phyloP scores from a whole-genome alignment of 2,329 filamentous ascomycete genomes.

The Sclerotiophoma versabilis region DNA sequence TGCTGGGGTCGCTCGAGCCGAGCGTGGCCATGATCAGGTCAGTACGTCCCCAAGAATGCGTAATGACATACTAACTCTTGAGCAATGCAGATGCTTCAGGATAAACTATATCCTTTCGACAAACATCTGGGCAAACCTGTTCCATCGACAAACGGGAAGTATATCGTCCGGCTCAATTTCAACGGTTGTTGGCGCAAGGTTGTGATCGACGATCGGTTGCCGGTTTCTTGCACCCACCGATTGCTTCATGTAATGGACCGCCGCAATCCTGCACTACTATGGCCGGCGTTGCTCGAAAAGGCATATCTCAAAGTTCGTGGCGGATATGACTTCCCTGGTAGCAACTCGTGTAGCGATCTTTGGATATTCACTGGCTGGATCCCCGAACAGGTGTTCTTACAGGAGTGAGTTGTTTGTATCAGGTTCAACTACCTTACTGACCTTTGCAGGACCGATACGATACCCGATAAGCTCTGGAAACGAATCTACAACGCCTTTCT shows the following conservation, averaged over 20 bases:
- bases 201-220: slow-evolving; percentile 86
- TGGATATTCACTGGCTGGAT: slow-evolving; percentile 96
- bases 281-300: slow-evolving; percentile 94
- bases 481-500: slow-evolving; percentile 77
- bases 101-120: slow-evolving; percentile 79
- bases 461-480: slow-evolving; percentile 78
- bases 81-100: slow-evolving; percentile 68
- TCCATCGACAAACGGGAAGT: slow-evolving; percentile 82
- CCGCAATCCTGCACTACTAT: slow-evolving; percentile 79
- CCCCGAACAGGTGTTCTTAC: slow-evolving; percentile 91
- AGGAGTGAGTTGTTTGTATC: slow-evolving; percentile 60
- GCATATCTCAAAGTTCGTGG: slow-evolving; percentile 95
- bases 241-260: slow-evolving; percentile 88
- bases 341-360: slow-evolving; percentile 94
- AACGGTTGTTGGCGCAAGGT: slow-evolving; percentile 92
- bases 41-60: slow-evolving; percentile 19
- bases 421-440: slow-evolving; percentile 12
- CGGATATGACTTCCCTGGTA: slow-evolving; percentile 96
- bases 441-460: slow-evolving; percentile 72
- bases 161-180: slow-evolving; percentile 91
- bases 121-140: slow-evolving; percentile 61
- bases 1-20: slow-evolving; percentile 74
- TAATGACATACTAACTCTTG: slow-evolving; percentile 10
- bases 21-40: slow-evolving; percentile 74
- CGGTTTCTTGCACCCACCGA: slow-evolving; percentile 75